Evolutionary conservation across 352 stramenopile species (phyloP).

Genomic region (Phytophthora ohioensis): DNA sequence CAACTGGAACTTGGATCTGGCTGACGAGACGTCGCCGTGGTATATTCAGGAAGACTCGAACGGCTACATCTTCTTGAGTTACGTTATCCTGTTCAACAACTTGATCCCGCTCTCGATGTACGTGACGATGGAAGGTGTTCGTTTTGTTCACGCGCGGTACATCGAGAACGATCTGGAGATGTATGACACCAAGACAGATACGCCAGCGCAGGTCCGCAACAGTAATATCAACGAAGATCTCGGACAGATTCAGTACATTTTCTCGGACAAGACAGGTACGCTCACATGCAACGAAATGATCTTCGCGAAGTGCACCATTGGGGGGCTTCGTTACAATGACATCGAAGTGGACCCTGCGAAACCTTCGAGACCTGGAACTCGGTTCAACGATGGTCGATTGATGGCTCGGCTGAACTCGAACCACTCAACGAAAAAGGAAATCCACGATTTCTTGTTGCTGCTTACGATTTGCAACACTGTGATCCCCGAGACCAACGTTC

Average conservation of each 20-base stretch:
- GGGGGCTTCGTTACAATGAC: conserved; percentile 92
- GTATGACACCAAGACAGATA: conserved; percentile 78
- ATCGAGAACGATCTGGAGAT: conserved; percentile 90
- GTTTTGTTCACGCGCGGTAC: conserved; percentile 86
- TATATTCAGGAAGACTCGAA: conserved; percentile 75
- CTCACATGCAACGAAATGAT: conserved; percentile 91
- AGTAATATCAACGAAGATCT: conserved; percentile 92
- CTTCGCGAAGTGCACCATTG: conserved; percentile 94
- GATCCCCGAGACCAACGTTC: conserved; percentile 68
- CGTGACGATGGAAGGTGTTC: conserved; percentile 91
- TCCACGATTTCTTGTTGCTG: conserved; percentile 86
- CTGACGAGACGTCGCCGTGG: conserved; percentile 63
- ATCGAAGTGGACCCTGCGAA: conserved; percentile 66
- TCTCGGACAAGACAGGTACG: conserved; percentile 91
- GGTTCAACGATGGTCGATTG: conserved; percentile 83
- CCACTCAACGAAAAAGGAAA: conserved; percentile 86
- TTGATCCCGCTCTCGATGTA: conserved; percentile 91
- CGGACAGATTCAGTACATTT: conserved; percentile 92
- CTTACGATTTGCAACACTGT: conserved; percentile 91
- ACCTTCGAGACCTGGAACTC: conserved; percentile 61
- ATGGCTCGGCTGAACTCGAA: conserved; percentile 78
- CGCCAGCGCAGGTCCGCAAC: conserved; percentile 83
- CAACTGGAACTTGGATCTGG: conserved; percentile 79
- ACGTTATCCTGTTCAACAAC: conserved; percentile 92
- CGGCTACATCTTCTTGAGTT: conserved; percentile 91